Evolutionary conservation across 2,329 filamentous ascomycete genomes (phyloP).

Genomic region (Orbilia oligospora): DNA sequence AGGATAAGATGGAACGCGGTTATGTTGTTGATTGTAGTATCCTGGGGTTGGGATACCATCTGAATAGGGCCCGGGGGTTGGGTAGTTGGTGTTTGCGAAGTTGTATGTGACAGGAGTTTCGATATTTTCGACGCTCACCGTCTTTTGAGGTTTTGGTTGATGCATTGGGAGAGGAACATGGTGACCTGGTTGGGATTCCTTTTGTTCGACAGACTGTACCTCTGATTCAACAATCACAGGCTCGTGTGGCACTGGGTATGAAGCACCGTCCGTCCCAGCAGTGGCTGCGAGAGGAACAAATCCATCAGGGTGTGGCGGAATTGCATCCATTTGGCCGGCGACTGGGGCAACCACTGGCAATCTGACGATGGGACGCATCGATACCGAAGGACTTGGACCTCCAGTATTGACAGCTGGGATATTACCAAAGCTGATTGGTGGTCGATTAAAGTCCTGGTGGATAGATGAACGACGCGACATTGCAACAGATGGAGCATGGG

Average conservation of each 20-base stretch:
- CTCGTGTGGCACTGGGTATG: slow-evolving; percentile 31
- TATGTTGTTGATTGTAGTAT: slow-evolving; percentile 56
- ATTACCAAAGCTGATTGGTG: slow-evolving; percentile 59
- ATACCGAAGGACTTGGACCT: slow-evolving; percentile 41
- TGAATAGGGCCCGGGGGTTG: slow-evolving; percentile 62
- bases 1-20: slow-evolving; percentile 59
- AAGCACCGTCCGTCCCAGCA: slow-evolving; percentile 12
- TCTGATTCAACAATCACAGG: slow-evolving; percentile 12
- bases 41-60: slow-evolving; percentile 63
- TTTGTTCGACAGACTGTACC: slow-evolving; percentile 69
- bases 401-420: slow-evolving; percentile 53
- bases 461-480: slow-evolving; percentile 64
- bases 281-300: slow-evolving; percentile 17
- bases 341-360: slow-evolving; percentile 65
- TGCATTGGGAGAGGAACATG: slow-evolving; percentile 78
- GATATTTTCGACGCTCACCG: slow-evolving; percentile 92
- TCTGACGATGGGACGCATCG: slow-evolving; percentile 63
- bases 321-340: slow-evolving; percentile 52
- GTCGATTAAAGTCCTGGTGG: slow-evolving; percentile 62
- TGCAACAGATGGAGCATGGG: slow-evolving; percentile 64
- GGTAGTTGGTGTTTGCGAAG: slow-evolving; percentile 73
- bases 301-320: slow-evolving; percentile 32
- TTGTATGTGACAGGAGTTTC: slow-evolving; percentile 79
- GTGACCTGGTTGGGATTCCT: slow-evolving; percentile 75
- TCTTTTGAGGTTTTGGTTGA: slow-evolving; percentile 93